A percentile compares a stretch with the other conserved stretches of the same genome.
Evolutionary conservation across 257 asterid species (phyloP).

Genomic region (Lycium barbarum): DNA sequence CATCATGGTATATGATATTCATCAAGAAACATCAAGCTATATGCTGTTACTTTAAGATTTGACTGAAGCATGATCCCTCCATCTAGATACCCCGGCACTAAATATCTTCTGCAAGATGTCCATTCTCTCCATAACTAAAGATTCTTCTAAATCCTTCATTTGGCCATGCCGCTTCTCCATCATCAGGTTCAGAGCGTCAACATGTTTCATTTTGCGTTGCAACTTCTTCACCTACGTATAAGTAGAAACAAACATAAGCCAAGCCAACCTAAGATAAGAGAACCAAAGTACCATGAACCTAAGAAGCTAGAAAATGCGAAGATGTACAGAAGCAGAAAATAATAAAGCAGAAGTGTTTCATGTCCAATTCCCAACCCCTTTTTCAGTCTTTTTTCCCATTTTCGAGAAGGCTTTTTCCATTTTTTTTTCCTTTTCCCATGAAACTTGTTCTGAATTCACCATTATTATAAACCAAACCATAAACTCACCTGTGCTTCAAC

Average conservation of each 20-base stretch:
- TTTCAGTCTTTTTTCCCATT: neutral
- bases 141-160: constrained; percentile 65
- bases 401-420: neutral
- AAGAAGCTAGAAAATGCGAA: neutral
- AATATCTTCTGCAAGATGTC: constrained; percentile 55
- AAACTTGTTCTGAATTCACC: neutral
- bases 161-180: constrained; percentile 64
- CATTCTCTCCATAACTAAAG: constrained; percentile 58
- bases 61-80: constrained; percentile 46
- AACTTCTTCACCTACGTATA: constrained; percentile 64
- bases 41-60: constrained; percentile 43
- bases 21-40: constrained; percentile 25
- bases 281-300: neutral
- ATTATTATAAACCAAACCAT: neutral
- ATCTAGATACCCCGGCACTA: constrained; percentile 54
- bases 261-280: neutral
- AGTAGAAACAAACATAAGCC: constrained; percentile 10
- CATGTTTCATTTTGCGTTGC: constrained; percentile 59
- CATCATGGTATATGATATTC: neutral
- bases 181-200: constrained; percentile 65
- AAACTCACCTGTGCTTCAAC: constrained; percentile 76
- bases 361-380: neutral
- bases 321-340: neutral
- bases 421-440: neutral
- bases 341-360: neutral